phyloP scores from a whole-genome alignment of 2,329 filamentous ascomycete genomes.

The Neocucurbitaria cava region DNA sequence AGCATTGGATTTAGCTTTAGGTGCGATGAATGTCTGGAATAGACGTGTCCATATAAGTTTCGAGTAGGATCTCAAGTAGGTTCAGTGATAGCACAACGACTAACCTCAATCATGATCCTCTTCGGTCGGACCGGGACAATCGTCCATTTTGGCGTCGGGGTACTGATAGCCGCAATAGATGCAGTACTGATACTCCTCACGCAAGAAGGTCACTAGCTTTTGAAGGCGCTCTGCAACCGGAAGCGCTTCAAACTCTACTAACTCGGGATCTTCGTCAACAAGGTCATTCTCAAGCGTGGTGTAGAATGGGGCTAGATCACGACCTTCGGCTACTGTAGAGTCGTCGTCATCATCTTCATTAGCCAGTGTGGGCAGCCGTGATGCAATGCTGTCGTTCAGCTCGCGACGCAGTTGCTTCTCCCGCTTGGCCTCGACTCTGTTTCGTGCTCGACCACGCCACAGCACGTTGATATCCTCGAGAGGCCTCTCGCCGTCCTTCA shows the following conservation, averaged over 20 bases:
- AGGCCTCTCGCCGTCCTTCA: conserved; percentile 53
- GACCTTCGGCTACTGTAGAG: conserved; percentile 72
- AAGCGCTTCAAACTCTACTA: conserved; percentile 79
- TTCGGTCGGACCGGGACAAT: conserved; percentile 86
- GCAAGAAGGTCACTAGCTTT: conserved; percentile 71
- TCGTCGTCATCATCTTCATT: conserved; percentile 75
- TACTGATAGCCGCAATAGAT: conserved; percentile 96
- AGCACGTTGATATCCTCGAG: conserved; percentile 76
- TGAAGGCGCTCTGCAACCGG: conserved; percentile 70
- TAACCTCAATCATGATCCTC: conserved; percentile 73
- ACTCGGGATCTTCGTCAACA: conserved; percentile 79
- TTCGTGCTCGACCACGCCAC: conserved; percentile 77
- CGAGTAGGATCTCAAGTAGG: neutral
- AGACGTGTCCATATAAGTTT: too few species aligned
- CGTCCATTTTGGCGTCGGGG: conserved; percentile 75
- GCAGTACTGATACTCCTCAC: conserved; percentile 79
- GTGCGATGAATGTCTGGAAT: too few species aligned
- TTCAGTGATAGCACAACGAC: neutral
- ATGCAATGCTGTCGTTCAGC: conserved; percentile 41
- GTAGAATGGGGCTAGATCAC: conserved; percentile 54
- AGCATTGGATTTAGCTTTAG: too few species aligned
- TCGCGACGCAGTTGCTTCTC: conserved; percentile 54
- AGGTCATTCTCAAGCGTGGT: conserved; percentile 70
- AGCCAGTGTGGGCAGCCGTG: conserved; percentile 64
- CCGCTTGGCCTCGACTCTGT: conserved; percentile 72